Base-by-base conservation (phyloP, 1,139 yeast species). In the Spathaspora sp. region DNA sequence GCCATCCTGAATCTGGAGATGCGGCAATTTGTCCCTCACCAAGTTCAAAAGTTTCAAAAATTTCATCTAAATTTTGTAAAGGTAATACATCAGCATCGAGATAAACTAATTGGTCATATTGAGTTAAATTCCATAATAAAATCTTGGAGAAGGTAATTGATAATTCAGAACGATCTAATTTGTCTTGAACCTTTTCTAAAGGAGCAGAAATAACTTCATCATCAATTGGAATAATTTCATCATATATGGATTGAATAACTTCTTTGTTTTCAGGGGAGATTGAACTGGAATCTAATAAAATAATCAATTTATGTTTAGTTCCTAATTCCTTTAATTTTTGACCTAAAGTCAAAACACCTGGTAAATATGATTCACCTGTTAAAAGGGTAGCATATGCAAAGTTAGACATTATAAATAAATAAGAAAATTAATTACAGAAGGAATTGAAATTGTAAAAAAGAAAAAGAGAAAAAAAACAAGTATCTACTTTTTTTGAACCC, bases 1-100 rank as follows among this genome's bases (percentile, higher is more conserved):
- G 72, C 70, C 72, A 66, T n/a, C 72, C 72, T 8, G 68, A 58
- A 46, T 67, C 72, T 6, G 70, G 68, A 27, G 64, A 53, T 4
- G 70, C 70, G 5, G 53, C 66, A 25, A 67, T 52, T 46, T 58
- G 56, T 11, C 46, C 43, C 1, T 51, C 45, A 4, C 39, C 45
- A 13, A 60, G 37, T 6, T 49, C 55, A 43, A 51, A 54, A 11
- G 45, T 44, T 2, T 55, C 65, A 47, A 67, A 63, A 38, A 67
- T 54, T 20, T 51, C 54, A 49, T 65, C 70, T 34, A 65, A 54
- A 25, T 52, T 51, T 42, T 51, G 49, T 45, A 67, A 51, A 5
- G 70, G 67, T 43, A 67, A 57, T 5, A 67, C 60, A 50, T 67
- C 71, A 36, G 62, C 56, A 44, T 67, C 71, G 33, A 67, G 59